phyloP scores from a whole-genome alignment of 2,329 filamentous ascomycete genomes.

The Dryadomyces quercus-mongolicae region DNA sequence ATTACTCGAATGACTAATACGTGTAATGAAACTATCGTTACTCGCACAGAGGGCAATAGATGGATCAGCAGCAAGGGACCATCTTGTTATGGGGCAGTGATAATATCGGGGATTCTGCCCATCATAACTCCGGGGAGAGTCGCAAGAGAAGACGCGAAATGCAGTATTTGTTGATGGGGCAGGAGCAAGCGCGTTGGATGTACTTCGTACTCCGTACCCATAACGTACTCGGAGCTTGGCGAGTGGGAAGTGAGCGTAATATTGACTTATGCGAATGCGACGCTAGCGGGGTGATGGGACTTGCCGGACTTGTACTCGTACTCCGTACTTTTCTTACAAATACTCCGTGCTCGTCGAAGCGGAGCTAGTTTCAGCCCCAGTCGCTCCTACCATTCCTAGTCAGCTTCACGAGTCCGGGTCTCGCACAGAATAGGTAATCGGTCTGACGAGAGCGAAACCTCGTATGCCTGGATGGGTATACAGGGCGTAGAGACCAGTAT shows the following conservation, averaged over 20 bases:
- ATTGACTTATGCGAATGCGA: background rate
- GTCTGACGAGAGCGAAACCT: background rate
- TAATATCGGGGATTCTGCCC: background rate
- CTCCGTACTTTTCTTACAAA: background rate
- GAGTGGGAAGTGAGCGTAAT: background rate
- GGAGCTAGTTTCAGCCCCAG: background rate
- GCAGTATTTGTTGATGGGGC: background rate
- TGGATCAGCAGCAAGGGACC: background rate
- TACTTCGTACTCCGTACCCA: no score
- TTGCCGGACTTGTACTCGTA: background rate
- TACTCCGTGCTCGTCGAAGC: background rate
- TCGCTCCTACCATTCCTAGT: background rate
- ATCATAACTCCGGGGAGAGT: background rate
- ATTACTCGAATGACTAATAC: background rate
- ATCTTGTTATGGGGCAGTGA: no score
- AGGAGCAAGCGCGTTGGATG: background rate
- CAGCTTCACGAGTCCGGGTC: background rate
- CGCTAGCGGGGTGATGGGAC: background rate
- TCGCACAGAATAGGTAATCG: background rate
- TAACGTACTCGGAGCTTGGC: no score
- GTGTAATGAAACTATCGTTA: no score
- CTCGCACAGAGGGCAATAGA: no score
- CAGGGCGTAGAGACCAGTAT: no score
- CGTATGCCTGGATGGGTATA: background rate
- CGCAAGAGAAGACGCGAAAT: background rate